A percentile compares a stretch with the other conserved stretches of the same genome.
phyloP scores from a whole-genome alignment of 2,329 filamentous ascomycete genomes.

The Colletotrichum tropicale region DNA sequence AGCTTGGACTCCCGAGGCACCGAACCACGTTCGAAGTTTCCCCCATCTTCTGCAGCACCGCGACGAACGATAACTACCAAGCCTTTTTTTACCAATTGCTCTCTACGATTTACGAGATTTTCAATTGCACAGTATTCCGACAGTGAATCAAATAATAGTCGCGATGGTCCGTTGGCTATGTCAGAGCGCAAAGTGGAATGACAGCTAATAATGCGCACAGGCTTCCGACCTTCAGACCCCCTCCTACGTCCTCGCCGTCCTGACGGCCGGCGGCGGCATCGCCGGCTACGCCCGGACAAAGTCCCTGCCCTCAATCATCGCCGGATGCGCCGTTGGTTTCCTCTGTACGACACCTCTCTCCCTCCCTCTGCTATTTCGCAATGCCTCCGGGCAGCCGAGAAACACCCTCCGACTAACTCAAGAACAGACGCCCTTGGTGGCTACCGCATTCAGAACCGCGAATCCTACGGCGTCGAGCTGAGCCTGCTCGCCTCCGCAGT shows the following conservation, averaged over 20 bases:
- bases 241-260: slow-evolving; percentile 77
- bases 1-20: slow-evolving; percentile 16
- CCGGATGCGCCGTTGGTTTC: slow-evolving; percentile 81
- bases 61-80: neutral
- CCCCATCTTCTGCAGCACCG: neutral
- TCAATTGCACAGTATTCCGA: neutral
- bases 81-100: neutral
- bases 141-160: neutral
- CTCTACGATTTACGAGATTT: no score
- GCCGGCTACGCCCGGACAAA: slow-evolving; percentile 85
- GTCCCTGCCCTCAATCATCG: slow-evolving; percentile 84
- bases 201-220: slow-evolving; percentile 22
- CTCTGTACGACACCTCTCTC: slow-evolving; percentile 52
- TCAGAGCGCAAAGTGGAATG: neutral
- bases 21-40: neutral
- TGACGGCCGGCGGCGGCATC: slow-evolving; percentile 87
- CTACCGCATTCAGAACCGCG: slow-evolving; percentile 75
- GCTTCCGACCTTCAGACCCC: slow-evolving; percentile 55
- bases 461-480: slow-evolving; percentile 85
- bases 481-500: slow-evolving; percentile 88
- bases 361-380: neutral
- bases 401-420: neutral
- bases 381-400: neutral
- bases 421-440: slow-evolving; percentile 75
- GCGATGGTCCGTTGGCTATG: neutral